phyloP scores from a whole-genome alignment of 225 moss, liverwort and hornwort species.

The Straminergon stramineum region DNA sequence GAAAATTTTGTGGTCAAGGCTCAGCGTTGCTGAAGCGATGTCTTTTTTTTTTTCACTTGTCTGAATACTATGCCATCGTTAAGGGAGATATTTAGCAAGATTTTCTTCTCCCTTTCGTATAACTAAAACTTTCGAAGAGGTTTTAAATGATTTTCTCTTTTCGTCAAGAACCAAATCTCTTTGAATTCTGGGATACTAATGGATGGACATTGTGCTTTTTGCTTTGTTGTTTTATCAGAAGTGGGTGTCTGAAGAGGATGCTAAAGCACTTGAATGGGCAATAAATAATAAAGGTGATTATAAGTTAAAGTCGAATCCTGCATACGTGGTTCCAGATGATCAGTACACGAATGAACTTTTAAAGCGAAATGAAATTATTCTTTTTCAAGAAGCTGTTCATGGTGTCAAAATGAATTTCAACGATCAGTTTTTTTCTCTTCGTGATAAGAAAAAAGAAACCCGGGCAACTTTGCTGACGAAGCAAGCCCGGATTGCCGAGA shows the following conservation, averaged over 20 bases:
- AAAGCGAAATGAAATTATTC: conserved; percentile 76
- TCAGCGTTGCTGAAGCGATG: neutral
- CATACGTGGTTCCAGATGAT: conserved; percentile 70
- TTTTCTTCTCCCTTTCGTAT: neutral
- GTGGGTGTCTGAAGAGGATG: conserved; percentile 82
- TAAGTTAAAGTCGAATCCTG: conserved; percentile 75
- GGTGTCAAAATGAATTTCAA: conserved; percentile 72
- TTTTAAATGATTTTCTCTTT: neutral
- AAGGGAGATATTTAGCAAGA: neutral
- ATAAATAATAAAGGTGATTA: conserved; percentile 75
- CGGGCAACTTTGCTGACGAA: conserved; percentile 35
- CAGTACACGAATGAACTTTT: conserved; percentile 61
- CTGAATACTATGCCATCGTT: neutral
- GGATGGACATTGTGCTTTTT: neutral
- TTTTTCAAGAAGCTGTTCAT: conserved; percentile 76
- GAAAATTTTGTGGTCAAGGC: neutral
- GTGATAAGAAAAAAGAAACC: conserved; percentile 39
- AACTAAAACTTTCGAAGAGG: neutral
- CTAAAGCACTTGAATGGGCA: conserved; percentile 54
- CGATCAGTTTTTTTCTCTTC: conserved; percentile 49
- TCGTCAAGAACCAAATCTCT: neutral
- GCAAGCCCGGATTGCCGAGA: conserved; percentile 48
- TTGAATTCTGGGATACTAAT: neutral
- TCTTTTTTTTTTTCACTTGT: neutral
- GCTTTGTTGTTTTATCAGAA: conserved; percentile 19